phyloP scores from a whole-genome alignment of 225 moss, liverwort and hornwort species.

The Sphagnum contortum region DNA sequence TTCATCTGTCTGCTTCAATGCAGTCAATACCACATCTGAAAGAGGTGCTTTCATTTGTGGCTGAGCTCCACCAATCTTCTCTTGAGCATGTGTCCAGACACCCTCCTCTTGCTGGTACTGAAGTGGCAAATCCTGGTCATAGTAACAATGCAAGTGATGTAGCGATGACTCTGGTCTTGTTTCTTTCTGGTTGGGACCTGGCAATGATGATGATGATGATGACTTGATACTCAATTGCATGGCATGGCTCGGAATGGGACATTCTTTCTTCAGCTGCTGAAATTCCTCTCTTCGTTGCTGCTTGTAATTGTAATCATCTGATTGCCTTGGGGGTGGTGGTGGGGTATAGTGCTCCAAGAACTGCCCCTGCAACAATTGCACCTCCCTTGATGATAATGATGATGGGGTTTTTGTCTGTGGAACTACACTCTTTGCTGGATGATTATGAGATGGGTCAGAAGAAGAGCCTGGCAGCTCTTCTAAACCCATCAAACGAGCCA shows the following conservation, averaged over 20 bases:
- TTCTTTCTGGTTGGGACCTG: neutral
- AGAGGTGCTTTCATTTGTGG: constrained; percentile 8
- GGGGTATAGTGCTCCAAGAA: constrained; percentile 22
- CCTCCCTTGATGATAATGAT: constrained; percentile 8
- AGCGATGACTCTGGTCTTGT: neutral
- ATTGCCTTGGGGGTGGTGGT: constrained; percentile 33
- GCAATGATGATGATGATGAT: neutral
- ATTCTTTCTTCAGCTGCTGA: too few relatives aligned
- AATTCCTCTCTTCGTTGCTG: constrained; percentile 9
- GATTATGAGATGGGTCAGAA: constrained; percentile 1
- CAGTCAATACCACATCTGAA: neutral
- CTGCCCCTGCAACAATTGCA: constrained; percentile 17
- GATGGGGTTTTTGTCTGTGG: constrained; percentile 5
- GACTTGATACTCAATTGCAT: constrained; percentile 11
- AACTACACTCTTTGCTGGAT: constrained; percentile 1
- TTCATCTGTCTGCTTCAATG: constrained; percentile 9
- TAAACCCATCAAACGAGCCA: constrained; percentile 45
- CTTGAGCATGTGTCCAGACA: constrained; percentile 15
- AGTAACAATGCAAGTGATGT: too few relatives aligned
- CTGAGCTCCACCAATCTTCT: constrained; percentile 26
- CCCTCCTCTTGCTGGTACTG: constrained; percentile 19
- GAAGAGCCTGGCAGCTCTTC: constrained; percentile 19
- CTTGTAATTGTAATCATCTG: constrained; percentile 24
- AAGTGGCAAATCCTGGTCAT: neutral
- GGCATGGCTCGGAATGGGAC: neutral